A percentile compares a stretch with the other conserved stretches of the same genome.
Evolutionary conservation across 768 basidiomycete genomes (phyloP).

Genomic region (Lenzites betulinus): DNA sequence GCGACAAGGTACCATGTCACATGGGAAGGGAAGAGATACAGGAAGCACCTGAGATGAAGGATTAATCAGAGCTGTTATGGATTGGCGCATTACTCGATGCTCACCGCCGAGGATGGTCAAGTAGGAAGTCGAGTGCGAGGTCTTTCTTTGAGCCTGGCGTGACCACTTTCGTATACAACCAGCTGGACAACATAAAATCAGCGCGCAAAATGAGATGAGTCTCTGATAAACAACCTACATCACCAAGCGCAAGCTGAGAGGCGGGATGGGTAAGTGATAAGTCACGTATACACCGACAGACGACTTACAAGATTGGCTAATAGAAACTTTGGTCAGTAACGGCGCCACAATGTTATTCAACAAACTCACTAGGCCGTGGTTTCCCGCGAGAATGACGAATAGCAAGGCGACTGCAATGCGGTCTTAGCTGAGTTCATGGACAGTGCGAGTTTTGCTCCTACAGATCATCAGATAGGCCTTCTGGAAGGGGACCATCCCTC

Average conservation of each 20-base stretch:
- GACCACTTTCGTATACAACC: conserved; percentile 57
- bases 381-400: conserved; percentile 71
- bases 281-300: background rate
- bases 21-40: conserved; percentile 74
- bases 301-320: conserved; percentile 62
- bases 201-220: background rate
- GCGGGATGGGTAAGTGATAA: background rate
- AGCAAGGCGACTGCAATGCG: conserved; percentile 48
- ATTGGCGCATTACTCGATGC: background rate
- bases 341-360: background rate
- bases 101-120: conserved; percentile 75
- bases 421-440: background rate
- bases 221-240: conserved; percentile 46
- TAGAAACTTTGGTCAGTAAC: background rate
- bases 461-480: conserved; percentile 65
- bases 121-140: conserved; percentile 67
- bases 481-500: conserved; percentile 73
- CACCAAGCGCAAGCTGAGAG: conserved; percentile 54
- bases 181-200: conserved; percentile 41
- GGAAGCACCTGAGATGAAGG: conserved; percentile 48
- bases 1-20: conserved; percentile 75
- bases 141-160: conserved; percentile 45
- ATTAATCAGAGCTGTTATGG: background rate
- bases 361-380: conserved; percentile 66
- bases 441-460: conserved; percentile 23